phyloP scores from a whole-genome alignment of 495 filamentous ascomycete genomes.

The Aspergillus wentii region DNA sequence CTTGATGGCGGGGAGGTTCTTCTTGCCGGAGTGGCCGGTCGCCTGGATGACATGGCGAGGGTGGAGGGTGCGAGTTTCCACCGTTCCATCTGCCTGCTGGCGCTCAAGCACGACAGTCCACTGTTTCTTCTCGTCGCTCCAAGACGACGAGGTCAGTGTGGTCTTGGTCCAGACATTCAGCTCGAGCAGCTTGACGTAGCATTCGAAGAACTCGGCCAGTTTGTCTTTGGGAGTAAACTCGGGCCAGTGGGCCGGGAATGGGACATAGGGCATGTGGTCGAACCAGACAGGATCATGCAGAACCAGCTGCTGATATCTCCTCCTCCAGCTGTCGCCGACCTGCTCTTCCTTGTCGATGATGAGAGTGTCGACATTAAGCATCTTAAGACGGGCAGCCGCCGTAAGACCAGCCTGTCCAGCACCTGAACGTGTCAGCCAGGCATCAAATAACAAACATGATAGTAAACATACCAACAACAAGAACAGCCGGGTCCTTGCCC shows the following conservation, averaged over 20 bases:
- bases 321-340: slow-evolving; percentile 75
- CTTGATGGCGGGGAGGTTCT: slow-evolving; percentile 56
- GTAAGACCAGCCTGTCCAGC: slow-evolving; percentile 53
- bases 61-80: slow-evolving; percentile 51
- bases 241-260: slow-evolving; percentile 63
- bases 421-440: slow-evolving; percentile 16
- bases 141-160: slow-evolving; percentile 44
- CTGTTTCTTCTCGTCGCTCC: slow-evolving; percentile 44
- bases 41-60: slow-evolving; percentile 66
- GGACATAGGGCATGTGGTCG: slow-evolving; percentile 69
- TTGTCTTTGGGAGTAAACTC: slow-evolving; percentile 79
- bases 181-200: slow-evolving; percentile 68
- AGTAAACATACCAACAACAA: slow-evolving; percentile 58
- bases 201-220: slow-evolving; percentile 71
- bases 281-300: slow-evolving; percentile 76
- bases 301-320: slow-evolving; percentile 57
- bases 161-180: slow-evolving; percentile 70
- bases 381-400: slow-evolving; percentile 64
- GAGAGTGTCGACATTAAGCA: slow-evolving; percentile 59
- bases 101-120: slow-evolving; percentile 61
- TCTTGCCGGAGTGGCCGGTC: slow-evolving; percentile 71
- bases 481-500: slow-evolving; percentile 52
- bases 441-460: background rate
- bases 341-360: slow-evolving; percentile 61
- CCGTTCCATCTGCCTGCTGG: slow-evolving; percentile 39